Evolutionary conservation across 2,329 filamentous ascomycete genomes (phyloP).

Genomic region (Piedraia hortae): DNA sequence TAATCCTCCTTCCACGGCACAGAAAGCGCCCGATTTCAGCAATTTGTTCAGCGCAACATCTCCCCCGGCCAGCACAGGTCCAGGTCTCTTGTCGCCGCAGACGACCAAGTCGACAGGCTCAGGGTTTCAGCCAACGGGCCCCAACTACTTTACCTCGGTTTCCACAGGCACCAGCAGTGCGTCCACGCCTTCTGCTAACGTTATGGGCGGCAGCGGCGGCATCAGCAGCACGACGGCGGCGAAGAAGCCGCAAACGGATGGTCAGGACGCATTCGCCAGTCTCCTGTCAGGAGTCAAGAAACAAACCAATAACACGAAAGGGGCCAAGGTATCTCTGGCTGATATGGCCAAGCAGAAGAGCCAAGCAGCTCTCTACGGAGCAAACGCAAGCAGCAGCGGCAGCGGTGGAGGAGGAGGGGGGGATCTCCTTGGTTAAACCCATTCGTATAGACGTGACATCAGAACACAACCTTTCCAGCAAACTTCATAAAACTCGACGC

Average conservation of each 20-base stretch:
- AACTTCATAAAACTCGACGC: no score
- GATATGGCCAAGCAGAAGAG: constrained; percentile 97
- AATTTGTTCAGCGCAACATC: constrained; percentile 65
- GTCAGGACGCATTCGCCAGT: constrained; percentile 69
- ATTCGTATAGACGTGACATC: no score
- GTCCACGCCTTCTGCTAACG: constrained; percentile 11
- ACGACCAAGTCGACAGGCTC: constrained; percentile 26
- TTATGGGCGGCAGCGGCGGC: constrained; percentile 17
- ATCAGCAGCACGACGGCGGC: constrained; percentile 11
- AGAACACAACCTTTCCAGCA: no score
- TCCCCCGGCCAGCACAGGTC: constrained; percentile 33
- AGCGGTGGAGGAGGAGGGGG: no score
- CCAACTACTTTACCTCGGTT: constrained; percentile 90
- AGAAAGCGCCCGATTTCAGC: constrained; percentile 47
- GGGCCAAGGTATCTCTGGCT: constrained; percentile 53
- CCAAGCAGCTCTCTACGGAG: constrained; percentile 78
- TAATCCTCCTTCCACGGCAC: constrained; percentile 57
- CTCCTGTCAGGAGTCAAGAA: constrained; percentile 38
- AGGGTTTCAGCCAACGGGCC: constrained; percentile 48
- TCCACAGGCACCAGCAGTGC: constrained; percentile 13
- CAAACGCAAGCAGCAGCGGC: constrained; percentile 19
- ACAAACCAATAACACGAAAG: constrained; percentile 26
- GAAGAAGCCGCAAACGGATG: constrained; percentile 18
- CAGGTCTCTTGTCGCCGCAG: no score
- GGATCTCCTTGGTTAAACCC: no score